A percentile compares a stretch with the other conserved stretches of the same genome.
phyloP scores from a whole-genome alignment of 768 basidiomycete genomes.

The Gymnopilus junonius region DNA sequence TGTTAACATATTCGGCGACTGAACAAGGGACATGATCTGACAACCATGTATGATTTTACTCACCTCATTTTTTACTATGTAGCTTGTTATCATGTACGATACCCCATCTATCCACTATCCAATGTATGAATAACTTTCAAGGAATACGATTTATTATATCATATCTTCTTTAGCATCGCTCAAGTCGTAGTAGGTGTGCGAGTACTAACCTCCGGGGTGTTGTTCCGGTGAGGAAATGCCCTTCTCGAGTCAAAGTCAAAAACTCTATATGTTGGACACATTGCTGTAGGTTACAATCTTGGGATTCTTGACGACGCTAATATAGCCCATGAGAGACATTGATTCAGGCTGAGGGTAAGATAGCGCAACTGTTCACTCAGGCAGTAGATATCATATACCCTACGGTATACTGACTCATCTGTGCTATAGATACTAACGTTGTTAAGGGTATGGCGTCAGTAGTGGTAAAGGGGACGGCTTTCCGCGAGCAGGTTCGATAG shows the following conservation, averaged over 20 bases:
- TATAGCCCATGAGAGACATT: too few species aligned
- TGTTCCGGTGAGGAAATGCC: too few species aligned
- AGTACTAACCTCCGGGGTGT: too few species aligned
- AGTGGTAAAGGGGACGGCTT: neutral
- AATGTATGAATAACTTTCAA: constrained; percentile 16
- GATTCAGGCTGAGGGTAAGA: neutral
- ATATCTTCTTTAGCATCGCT: neutral
- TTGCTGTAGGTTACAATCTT: neutral
- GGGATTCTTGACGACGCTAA: neutral
- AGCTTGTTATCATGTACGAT: constrained; percentile 24
- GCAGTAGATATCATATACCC: too few species aligned
- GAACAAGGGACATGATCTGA: constrained; percentile 5
- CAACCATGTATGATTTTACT: constrained; percentile 15
- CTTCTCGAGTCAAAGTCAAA: too few species aligned
- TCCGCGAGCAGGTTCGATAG: neutral
- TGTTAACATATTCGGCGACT: constrained; percentile 22
- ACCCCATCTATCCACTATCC: constrained; percentile 23
- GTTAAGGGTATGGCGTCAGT: neutral
- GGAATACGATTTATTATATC: constrained; percentile 10
- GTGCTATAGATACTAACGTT: neutral
- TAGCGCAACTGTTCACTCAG: neutral
- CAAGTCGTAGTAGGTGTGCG: too few species aligned
- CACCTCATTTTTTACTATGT: constrained; percentile 21
- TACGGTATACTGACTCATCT: neutral
- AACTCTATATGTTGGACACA: neutral